phyloP scores from a whole-genome alignment of 257 asterid genomes.

The Nicotiana benthamiana region DNA sequence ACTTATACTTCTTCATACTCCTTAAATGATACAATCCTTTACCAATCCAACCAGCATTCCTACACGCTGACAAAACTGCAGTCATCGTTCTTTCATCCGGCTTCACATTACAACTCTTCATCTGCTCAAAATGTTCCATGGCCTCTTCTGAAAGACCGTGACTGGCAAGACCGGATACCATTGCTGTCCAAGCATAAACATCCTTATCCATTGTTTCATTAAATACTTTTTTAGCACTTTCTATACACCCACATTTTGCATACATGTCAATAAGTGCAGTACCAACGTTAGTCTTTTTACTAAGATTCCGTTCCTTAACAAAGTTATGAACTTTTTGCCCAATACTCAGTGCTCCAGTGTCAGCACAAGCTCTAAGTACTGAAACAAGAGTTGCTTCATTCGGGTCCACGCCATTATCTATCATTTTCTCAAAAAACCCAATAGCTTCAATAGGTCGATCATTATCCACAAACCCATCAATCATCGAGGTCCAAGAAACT shows the following conservation, averaged over 20 bases:
- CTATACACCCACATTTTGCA: constrained; percentile 67
- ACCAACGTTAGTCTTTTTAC: constrained; percentile 11
- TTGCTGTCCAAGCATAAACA: constrained; percentile 18
- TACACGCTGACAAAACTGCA: constrained; percentile 19
- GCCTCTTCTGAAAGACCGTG: constrained; percentile 11
- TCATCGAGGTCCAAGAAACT: constrained; percentile 26
- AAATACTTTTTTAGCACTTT: constrained; percentile 9
- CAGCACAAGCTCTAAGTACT: constrained; percentile 23
- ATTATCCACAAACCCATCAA: constrained; percentile 24
- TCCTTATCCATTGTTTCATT: constrained; percentile 11
- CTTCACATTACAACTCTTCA: constrained; percentile 7
- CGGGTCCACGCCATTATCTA: constrained; percentile 6
- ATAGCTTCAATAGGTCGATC: constrained; percentile 22
- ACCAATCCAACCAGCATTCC: constrained; percentile 17
- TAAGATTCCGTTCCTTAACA: constrained; percentile 2
- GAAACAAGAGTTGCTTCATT: constrained; percentile 20
- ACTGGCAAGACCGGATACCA: constrained; percentile 15
- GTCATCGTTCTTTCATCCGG: constrained; percentile 20
- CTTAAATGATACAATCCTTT: constrained; percentile 14
- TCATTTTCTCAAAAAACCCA: constrained; percentile 17
- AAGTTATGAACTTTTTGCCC: constrained; percentile 13
- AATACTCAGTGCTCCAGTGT: constrained; percentile 14
- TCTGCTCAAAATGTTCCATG: constrained; percentile 8
- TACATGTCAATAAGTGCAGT: constrained; percentile 81
- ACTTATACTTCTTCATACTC: constrained; percentile 17